Conservation (phyloP, 2,329 filamentous ascomycete species). For the Sporothrix curviconia region DNA sequence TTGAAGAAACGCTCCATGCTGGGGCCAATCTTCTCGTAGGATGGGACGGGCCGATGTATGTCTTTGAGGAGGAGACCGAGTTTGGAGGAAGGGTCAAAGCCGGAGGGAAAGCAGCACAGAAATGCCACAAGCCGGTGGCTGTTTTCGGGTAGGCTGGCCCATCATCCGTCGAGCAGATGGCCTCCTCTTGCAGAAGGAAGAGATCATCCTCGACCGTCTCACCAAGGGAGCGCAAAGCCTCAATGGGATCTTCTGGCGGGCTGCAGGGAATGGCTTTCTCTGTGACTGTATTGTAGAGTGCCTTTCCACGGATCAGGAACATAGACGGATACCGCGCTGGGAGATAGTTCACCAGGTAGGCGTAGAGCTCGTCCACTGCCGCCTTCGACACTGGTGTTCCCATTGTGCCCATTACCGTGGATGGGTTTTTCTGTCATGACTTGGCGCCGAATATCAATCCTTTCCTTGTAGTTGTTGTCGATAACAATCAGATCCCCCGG, state of each 20-base stretch:
- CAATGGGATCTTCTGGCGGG: slow-evolving; percentile 25
- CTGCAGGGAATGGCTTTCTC: slow-evolving; percentile 24
- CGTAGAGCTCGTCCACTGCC: slow-evolving; percentile 28
- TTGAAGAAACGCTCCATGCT: slow-evolving; percentile 51
- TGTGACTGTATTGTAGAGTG: slow-evolving; percentile 35
- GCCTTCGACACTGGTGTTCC: slow-evolving; percentile 27
- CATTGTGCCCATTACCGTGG: slow-evolving; percentile 31
- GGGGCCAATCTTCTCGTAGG: slow-evolving; percentile 46
- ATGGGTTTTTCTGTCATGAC: slow-evolving; percentile 34
- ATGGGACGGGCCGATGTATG: slow-evolving; percentile 47
- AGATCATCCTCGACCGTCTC: slow-evolving; percentile 50
- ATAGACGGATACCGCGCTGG: slow-evolving; percentile 26
- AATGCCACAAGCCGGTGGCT: slow-evolving; percentile 41
- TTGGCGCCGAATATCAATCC: slow-evolving; percentile 34
- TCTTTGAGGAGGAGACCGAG: slow-evolving; percentile 41
- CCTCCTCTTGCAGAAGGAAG: slow-evolving; percentile 39
- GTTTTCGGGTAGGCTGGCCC: slow-evolving; percentile 4
- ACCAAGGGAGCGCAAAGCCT: slow-evolving; percentile 20
- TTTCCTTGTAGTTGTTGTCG: slow-evolving; percentile 43
- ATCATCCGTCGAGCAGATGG: slow-evolving; percentile 21
- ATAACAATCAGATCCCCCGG: slow-evolving; percentile 48
- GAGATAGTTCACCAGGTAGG: slow-evolving; percentile 11
- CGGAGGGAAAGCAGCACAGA: slow-evolving; percentile 45
- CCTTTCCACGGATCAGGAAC: slow-evolving; percentile 32
- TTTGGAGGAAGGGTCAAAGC: slow-evolving; percentile 46